These are phyloP conservation scores for Fraxinus quadrangulata DNA, from an alignment of 257 asterid genomes.

Conservation along the genomic window DNA sequence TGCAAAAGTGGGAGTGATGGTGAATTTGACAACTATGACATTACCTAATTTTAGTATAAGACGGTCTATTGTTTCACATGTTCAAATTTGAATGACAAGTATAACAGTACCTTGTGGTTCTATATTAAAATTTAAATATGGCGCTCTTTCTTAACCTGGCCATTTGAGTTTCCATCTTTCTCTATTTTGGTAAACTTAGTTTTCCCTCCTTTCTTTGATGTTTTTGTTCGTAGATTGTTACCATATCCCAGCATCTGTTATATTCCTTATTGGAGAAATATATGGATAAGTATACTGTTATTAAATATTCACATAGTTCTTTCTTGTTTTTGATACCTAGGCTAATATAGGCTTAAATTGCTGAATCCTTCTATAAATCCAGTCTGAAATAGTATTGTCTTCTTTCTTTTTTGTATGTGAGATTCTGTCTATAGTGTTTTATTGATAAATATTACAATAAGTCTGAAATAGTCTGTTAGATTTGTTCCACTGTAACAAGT, in stretches of 20 bases:
- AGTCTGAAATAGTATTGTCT: background rate
- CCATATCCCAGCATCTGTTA: background rate
- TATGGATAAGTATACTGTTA: background rate
- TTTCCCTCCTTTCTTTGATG: background rate
- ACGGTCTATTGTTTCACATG: background rate
- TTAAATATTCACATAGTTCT: background rate
- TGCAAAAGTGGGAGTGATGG: no score
- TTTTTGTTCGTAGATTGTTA: background rate
- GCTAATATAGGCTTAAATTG: background rate
- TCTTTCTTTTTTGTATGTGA: background rate
- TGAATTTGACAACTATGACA: no score
- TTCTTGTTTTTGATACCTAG: background rate
- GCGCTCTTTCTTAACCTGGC: background rate
- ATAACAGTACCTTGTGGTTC: background rate
- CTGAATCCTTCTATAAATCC: background rate
- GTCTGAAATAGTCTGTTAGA: background rate
- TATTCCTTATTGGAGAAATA: background rate
- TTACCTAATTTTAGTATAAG: no score
- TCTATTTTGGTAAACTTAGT: background rate
- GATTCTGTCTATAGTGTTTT: background rate
- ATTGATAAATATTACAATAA: background rate
- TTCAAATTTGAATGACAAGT: background rate
- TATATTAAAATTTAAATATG: background rate
- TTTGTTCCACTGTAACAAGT: conserved; percentile 1
- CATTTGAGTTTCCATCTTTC: background rate